Evolutionary conservation across 768 basidiomycete species (phyloP), one percentile per base, ranked within the genome.

Genomic region (Tulasnella sp.): DNA sequence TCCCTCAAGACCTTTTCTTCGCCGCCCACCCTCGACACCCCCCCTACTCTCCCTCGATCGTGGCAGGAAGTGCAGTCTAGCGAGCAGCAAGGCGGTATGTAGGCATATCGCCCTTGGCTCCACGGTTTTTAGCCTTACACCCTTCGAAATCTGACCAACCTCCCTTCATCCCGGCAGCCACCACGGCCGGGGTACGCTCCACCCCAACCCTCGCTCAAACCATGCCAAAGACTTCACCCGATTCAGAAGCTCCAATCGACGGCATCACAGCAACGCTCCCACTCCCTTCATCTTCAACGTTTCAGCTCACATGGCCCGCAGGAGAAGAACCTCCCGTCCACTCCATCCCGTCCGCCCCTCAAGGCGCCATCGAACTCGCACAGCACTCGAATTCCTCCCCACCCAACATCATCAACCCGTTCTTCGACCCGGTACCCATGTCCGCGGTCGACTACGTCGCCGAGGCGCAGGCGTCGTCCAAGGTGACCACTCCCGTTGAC

Each of bases 221-320:
- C 58, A 78, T 78, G 77, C 77, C 77, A 18, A 58, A 58, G 58
- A 78, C 77, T 40, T 64, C 77, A 16, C 77, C 77, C 24, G 20
- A 42, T 44, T 4, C 40, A 18, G 77, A 78, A 40, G 60, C 77
- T 34, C 77, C 77, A 42, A 60, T 78, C 60, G 77, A 78, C 58
- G 40, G 50, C 77, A 78, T 78, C 34, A 64, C 77, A 28, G 50
- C 50, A 24, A 28, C 50, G 41, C 58, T 58, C 50, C 48, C 60
- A 37, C 77, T 78, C 34, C 48, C 77, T 22, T 72, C 77, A 8
- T 78, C 77, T 37, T 78, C 77, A 20, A 78, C 72, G 24, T 80
- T 80, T 50, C 79, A 80, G 40, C 79, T 80, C 22, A 80, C 79
- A 73, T 80, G 79, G 79, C 79, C 79, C 18, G 79, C 79, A n/a